Evolutionary conservation across 2,329 filamentous ascomycete species (phyloP).

Genomic region (Samsoniella hepiali): DNA sequence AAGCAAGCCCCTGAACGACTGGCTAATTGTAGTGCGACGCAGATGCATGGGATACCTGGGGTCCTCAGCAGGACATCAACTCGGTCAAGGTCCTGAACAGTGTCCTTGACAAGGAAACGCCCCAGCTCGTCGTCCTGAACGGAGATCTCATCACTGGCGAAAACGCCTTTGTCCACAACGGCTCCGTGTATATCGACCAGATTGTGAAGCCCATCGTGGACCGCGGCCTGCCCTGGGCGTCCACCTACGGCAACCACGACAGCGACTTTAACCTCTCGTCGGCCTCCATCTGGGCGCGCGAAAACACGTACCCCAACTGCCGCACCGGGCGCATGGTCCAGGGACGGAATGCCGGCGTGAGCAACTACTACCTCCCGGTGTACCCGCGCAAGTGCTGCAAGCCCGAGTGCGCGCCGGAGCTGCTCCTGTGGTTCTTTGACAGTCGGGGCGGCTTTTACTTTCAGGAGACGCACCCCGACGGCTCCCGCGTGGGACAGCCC

Average conservation of each 20-base stretch:
- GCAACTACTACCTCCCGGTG: constrained; percentile 49
- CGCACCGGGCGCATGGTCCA: constrained; percentile 41
- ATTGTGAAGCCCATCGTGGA: constrained; percentile 57
- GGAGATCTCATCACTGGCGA: constrained; percentile 71
- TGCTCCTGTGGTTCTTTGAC: constrained; percentile 72
- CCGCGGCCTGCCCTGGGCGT: constrained; percentile 58
- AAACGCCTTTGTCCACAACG: constrained; percentile 53
- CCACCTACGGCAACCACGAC: constrained; percentile 71
- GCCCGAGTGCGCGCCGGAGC: constrained; percentile 34
- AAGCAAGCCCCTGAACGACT: background rate
- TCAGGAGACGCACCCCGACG: constrained; percentile 33
- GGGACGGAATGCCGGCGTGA: constrained; percentile 35
- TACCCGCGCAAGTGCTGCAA: constrained; percentile 35
- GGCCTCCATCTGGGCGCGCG: constrained; percentile 39
- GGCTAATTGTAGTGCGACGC: background rate
- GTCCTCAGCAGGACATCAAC: constrained; percentile 36
- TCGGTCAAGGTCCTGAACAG: constrained; percentile 34
- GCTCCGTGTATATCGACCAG: constrained; percentile 54
- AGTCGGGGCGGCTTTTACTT: constrained; percentile 55
- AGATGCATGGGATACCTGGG: constrained; percentile 33
- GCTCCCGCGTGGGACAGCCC: constrained; percentile 34
- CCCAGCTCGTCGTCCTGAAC: constrained; percentile 39
- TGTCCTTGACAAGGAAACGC: constrained; percentile 30
- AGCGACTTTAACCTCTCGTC: constrained; percentile 55
- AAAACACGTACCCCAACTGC: constrained; percentile 37